Evolutionary conservation across 2,329 filamentous ascomycete genomes (phyloP), one percentile per base, ranked within the genome.

Genomic region (Rachicladosporium sp.): DNA sequence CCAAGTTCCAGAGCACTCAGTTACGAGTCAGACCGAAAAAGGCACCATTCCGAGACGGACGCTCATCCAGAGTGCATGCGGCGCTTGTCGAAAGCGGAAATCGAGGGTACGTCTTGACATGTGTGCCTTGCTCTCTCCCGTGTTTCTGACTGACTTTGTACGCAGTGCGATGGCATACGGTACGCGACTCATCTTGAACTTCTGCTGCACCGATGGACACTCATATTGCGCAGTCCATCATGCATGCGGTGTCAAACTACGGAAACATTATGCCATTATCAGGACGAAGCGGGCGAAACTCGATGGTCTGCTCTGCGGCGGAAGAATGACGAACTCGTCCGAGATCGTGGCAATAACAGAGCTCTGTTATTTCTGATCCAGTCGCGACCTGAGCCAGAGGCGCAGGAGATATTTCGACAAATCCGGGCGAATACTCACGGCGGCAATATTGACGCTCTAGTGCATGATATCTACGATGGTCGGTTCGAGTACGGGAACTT

Each of bases 251-350:
- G 55, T 33, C 47, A 49, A 30, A 48, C 49, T 29, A 38, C 55
- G 4, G 45, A 44, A 10, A 58, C 53, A n/a, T 49, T 52, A 4
- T 58, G 55, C 36, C 41, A 44, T 10, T 58, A 57, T 38, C 51
- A 58, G 36, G 54, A 54, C 12, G 53, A 58, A 36, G 54, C 55
- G 38, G 55, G 54, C 40, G 55, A 58, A 33, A 57, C 52, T 38
- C 50, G 55, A 13, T 57, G 53, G 55, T 56, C 54, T 3, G 55
- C 54, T 10, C 43, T 57, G 6, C 48, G 51, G 23, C 53, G 55
- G 11, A 50, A 51, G 15, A 58, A 53, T 37, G 47, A 52, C 27
- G 41, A 51, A 4, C 46, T 58, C n/a, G 52, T 57, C 38, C 44
- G 46, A 12, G 55, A 56, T 34, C 51, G 53, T 27, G 46, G 52